Conservation (phyloP, 192 early-diverging fungal species). For the Entomortierella lignicola region DNA sequence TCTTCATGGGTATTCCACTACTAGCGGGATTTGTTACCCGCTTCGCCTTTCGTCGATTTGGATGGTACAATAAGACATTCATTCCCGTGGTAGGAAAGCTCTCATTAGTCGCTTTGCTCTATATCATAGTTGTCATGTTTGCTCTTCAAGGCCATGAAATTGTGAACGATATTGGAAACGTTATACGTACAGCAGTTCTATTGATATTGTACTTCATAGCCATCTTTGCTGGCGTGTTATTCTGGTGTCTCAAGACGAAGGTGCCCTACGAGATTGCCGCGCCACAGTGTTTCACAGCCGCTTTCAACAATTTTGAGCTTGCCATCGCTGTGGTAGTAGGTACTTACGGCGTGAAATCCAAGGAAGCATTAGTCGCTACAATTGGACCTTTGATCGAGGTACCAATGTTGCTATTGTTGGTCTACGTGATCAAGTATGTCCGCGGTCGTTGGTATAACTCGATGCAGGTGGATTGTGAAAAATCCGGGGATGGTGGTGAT, state of each 20-base stretch:
- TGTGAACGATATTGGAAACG: conserved; percentile 68
- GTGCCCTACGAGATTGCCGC: conserved; percentile 61
- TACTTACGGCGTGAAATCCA: conserved; percentile 72
- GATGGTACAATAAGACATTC: conserved; percentile 69
- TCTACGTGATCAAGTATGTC: conserved; percentile 56
- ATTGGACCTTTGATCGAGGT: conserved; percentile 81
- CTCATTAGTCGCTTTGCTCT: conserved; percentile 69
- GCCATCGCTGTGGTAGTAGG: conserved; percentile 79
- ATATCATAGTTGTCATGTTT: conserved; percentile 81
- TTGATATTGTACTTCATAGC: conserved; percentile 72
- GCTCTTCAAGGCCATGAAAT: conserved; percentile 69
- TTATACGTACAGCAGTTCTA: conserved; percentile 69
- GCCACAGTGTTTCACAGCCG: conserved; percentile 73
- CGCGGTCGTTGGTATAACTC: conserved; percentile 10
- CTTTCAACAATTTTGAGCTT: conserved; percentile 80
- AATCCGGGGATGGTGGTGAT: too few relatives aligned
- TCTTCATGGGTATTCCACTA: conserved; percentile 78
- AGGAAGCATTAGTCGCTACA: conserved; percentile 70
- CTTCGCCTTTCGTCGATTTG: conserved; percentile 34
- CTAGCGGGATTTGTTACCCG: conserved; percentile 70
- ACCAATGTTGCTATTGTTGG: conserved; percentile 68
- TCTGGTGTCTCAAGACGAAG: conserved; percentile 44
- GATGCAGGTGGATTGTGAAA: not conserved
- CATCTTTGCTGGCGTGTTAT: conserved; percentile 63
- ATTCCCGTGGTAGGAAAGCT: conserved; percentile 66